Evolutionary conservation across 164 flowering plant genomes (phyloP), one percentile per base, ranked within the genome.

Genomic region (Echeveria elegans): DNA sequence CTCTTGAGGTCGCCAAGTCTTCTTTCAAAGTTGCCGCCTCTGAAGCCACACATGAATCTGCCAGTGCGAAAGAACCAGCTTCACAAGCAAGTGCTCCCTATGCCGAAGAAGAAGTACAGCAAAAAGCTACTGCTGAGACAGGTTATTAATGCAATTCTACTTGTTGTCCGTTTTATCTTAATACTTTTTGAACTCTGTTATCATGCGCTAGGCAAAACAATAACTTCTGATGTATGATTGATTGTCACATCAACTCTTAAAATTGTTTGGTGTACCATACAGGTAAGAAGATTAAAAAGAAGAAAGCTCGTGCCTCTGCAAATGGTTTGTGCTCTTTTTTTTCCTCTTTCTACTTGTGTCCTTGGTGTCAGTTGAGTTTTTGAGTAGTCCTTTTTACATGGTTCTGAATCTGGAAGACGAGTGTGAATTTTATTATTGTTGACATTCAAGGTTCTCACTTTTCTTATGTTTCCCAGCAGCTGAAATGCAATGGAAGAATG

Each of bases 231-330:
- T 56, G 16, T 14, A 18, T 43, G 47, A 11, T 2, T 56, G 30
- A 7, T 53, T 53, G 11, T 50, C 16, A 6, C 61, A 56, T 56
- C 32, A 26, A 56, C 36, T 62, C 4, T 15, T 43, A 50, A 56
- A 52, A 19, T 34, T 4, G 28, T 64, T 28, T 52, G 16, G 59
- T 31, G 66, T 65, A 41, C 43, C 32, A 67, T 71, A 60, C 88
- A 95, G 99, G 78, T 36, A 88, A 88, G 86, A 95, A 88, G 73
- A 88, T 85, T 85, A 90, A 92, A 67, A 95, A 90, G 86, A 92
- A 90, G 82, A 92, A 88, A 76, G 60, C 66, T 24, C 83, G 88
- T 8, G 0, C 77, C 70, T 88, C 96, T 69, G 52, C 77, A 43
- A 85, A 79, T 79, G 96, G 99, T 88, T 65, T 69, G 81, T 53